Conservation (phyloP, 2,329 filamentous ascomycete species). For the Bipolaris victoriae region DNA sequence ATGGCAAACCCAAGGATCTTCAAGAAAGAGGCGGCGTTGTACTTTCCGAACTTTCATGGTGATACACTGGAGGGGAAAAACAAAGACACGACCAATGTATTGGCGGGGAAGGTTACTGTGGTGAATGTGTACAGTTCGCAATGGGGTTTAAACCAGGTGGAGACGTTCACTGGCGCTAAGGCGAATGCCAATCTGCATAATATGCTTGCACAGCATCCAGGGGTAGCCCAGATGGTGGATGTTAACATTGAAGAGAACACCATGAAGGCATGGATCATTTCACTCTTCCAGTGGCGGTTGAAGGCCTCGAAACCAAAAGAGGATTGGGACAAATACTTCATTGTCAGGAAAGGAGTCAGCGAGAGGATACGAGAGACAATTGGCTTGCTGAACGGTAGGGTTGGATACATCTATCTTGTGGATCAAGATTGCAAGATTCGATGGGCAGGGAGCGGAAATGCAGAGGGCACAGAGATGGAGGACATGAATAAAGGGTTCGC, state of each 20-base stretch:
- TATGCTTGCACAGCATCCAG: slow-evolving; percentile 61
- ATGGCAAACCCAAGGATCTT: slow-evolving; percentile 84
- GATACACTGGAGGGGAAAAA: slow-evolving; percentile 66
- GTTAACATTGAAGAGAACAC: slow-evolving; percentile 87
- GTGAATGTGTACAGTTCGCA: slow-evolving; percentile 80
- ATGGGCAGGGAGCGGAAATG: slow-evolving; percentile 85
- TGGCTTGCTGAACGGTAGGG: slow-evolving; percentile 82
- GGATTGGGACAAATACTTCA: slow-evolving; percentile 64
- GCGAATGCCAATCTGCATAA: slow-evolving; percentile 73
- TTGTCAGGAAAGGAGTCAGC: slow-evolving; percentile 63
- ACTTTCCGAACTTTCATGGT: slow-evolving; percentile 91
- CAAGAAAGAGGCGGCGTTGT: slow-evolving; percentile 79
- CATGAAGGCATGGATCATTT: slow-evolving; percentile 65
- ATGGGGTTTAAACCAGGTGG: slow-evolving; percentile 84
- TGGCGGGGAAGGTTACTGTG: slow-evolving; percentile 76
- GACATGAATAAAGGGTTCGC: slow-evolving; percentile 69
- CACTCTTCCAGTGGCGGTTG: slow-evolving; percentile 60
- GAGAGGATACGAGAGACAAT: slow-evolving; percentile 64
- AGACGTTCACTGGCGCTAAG: slow-evolving; percentile 68
- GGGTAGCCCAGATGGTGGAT: slow-evolving; percentile 75
- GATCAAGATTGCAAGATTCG: slow-evolving; percentile 87
- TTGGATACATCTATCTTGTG: slow-evolving; percentile 91
- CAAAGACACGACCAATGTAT: slow-evolving; percentile 73
- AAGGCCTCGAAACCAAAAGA: slow-evolving; percentile 55
- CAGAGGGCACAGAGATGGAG: slow-evolving; percentile 69